Conservation (phyloP, 1,284 basidiomycete genomes). For the Rhodotorula sp. region DNA sequence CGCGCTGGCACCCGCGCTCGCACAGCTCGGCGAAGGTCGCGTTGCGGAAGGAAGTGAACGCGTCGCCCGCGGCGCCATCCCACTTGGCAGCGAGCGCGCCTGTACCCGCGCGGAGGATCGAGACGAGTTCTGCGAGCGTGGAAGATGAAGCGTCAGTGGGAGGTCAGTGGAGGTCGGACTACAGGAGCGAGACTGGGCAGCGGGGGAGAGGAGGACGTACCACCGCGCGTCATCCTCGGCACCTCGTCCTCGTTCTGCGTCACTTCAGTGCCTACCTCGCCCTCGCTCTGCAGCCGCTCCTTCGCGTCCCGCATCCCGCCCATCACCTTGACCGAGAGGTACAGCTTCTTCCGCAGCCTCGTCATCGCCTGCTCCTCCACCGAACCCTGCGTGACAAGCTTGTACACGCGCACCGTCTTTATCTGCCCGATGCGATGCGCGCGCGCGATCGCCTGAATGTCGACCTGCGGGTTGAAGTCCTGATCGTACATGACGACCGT, state of each 20-base stretch:
- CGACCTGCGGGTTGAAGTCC: constrained; percentile 42
- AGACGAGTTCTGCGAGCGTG: constrained; percentile 15
- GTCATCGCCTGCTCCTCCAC: constrained; percentile 70
- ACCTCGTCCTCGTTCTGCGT: constrained; percentile 50
- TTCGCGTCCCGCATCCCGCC: constrained; percentile 62
- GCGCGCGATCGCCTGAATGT: constrained; percentile 43
- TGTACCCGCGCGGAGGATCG: constrained; percentile 29
- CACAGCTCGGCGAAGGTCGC: constrained; percentile 37
- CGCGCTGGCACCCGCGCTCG: constrained; percentile 31
- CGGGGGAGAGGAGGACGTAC: constrained; percentile 36
- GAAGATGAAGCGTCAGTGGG: no score
- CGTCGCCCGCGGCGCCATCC: constrained; percentile 7
- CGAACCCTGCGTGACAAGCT: constrained; percentile 50
- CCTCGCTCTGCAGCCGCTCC: constrained; percentile 54
- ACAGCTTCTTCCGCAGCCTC: constrained; percentile 64
- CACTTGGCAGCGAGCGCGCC: constrained; percentile 26
- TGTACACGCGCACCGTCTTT: constrained; percentile 42
- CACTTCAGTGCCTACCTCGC: constrained; percentile 56
- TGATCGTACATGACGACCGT: constrained; percentile 42
- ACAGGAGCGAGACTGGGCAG: background rate
- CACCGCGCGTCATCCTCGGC: constrained; percentile 56
- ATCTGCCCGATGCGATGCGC: constrained; percentile 46
- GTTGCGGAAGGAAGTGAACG: constrained; percentile 36
- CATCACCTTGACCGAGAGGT: constrained; percentile 63
- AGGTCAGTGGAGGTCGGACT: background rate